Base-by-base conservation (phyloP, 140 eudicot genomes). In the Cichorium intybus region DNA sequence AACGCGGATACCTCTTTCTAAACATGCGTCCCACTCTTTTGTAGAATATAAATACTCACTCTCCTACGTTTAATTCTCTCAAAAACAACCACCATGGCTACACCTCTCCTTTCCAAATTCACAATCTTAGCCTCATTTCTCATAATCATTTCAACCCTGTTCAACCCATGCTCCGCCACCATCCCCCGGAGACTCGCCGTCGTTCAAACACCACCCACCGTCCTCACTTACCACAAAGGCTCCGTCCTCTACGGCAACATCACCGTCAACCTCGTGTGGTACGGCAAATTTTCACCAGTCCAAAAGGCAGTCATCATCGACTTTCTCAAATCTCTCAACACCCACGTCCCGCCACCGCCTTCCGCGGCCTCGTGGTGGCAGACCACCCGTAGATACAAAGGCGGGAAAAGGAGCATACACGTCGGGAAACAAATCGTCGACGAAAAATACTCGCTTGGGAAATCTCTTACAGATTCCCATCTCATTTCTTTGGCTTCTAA, bases 351-450 rank as follows among this genome's bases (percentile, higher is more conserved):
- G 2, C 24, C 76, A 15, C 67, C 63, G 0, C 92, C 88, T 17
- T 84, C 95, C 12, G 95, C 66, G n/a, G 80, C 88, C 1, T 84
- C 86, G 1, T 87, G 95, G 95, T 84, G 92, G 92, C 64, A 71
- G 31, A 78, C 95, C 70, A 81, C 85, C 56, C 23, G 35, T 10
- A 55, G 33, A 1, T 84, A 87, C 83, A 67, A 31, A 28, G 76
- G 80, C 24, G 81, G 82, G 21, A 12, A 75, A 7, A 47, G 75
- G 52, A 72, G 66, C 21, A 41, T 84, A 41, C 52, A 58, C 33
- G 57, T 84, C 1, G 96, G 89, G 15, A 77, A 69, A 7, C 96
- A 87, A 75, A 48, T 64, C 33, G 47, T 66, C n/a, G 84, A 80
- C 27, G 64, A 61, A 1, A 73, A 66, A 15, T 87, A 43, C 81